phyloP scores from a whole-genome alignment of 306 rosid species.

The Fragaria ananassa region DNA sequence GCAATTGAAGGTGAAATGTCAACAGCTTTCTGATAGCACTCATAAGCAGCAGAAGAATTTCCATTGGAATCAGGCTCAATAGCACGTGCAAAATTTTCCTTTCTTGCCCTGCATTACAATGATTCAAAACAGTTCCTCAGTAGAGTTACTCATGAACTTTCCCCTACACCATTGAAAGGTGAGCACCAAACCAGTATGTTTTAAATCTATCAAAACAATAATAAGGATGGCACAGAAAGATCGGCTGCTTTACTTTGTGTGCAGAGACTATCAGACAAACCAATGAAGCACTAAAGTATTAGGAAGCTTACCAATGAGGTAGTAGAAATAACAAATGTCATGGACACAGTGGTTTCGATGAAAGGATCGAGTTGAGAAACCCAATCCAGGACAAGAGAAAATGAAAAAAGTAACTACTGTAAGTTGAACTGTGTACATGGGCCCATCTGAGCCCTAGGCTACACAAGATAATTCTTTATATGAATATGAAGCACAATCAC shows the following conservation, averaged over 20 bases:
- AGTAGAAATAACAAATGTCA: background rate
- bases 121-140: background rate
- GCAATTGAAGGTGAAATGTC: slow-evolving; percentile 90
- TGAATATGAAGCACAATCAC: background rate
- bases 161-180: background rate
- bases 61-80: slow-evolving; percentile 70
- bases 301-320: background rate
- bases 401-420: background rate
- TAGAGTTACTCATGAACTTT: background rate
- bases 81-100: slow-evolving; percentile 84
- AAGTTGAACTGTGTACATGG: background rate
- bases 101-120: slow-evolving; percentile 50
- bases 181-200: background rate
- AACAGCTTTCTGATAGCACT: slow-evolving; percentile 95
- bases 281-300: background rate
- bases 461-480: background rate
- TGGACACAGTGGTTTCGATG: background rate
- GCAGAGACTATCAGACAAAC: background rate
- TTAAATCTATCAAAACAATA: background rate
- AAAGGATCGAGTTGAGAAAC: background rate
- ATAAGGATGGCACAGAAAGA: background rate
- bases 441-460: background rate
- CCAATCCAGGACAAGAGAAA: background rate
- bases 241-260: background rate
- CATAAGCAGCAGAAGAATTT: slow-evolving; percentile 77